A percentile compares a stretch with the other conserved stretches of the same genome.
Evolutionary conservation across 495 filamentous ascomycete genomes (phyloP).

Genomic region (Oidiodendron maius): DNA sequence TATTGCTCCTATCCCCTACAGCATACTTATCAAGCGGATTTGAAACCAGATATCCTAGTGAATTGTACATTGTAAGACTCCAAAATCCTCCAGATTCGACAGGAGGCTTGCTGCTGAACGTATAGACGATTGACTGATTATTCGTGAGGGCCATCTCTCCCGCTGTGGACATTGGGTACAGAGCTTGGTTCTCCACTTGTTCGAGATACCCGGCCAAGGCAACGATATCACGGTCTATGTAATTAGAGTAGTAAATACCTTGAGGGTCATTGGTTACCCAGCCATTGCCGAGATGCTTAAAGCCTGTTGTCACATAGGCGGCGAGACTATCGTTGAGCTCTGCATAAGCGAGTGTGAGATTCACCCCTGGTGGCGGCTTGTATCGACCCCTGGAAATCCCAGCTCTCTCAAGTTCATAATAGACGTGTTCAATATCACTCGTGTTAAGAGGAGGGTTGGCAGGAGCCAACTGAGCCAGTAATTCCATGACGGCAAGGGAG

Average conservation of each 20-base stretch:
- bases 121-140: slow-evolving; percentile 2
- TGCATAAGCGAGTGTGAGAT: background rate
- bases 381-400: background rate
- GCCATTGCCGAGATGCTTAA: background rate
- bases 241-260: background rate
- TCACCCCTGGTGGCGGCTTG: background rate
- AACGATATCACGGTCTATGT: background rate
- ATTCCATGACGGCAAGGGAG: background rate
- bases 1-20: slow-evolving; percentile 1
- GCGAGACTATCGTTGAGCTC: background rate
- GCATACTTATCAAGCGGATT: slow-evolving; percentile 2
- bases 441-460: background rate
- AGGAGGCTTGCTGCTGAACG: slow-evolving; percentile 2
- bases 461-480: background rate
- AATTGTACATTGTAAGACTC: background rate
- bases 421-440: background rate
- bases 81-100: background rate
- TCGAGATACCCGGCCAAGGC: slow-evolving; percentile 1
- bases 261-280: slow-evolving; percentile 3
- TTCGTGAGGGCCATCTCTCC: background rate
- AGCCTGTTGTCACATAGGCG: background rate
- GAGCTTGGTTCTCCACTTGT: background rate
- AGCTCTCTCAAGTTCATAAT: background rate
- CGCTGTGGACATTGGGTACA: background rate
- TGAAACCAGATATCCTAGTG: background rate